phyloP scores from a whole-genome alignment of 108 stramenopile genomes.

The Cyclotella sp. region DNA sequence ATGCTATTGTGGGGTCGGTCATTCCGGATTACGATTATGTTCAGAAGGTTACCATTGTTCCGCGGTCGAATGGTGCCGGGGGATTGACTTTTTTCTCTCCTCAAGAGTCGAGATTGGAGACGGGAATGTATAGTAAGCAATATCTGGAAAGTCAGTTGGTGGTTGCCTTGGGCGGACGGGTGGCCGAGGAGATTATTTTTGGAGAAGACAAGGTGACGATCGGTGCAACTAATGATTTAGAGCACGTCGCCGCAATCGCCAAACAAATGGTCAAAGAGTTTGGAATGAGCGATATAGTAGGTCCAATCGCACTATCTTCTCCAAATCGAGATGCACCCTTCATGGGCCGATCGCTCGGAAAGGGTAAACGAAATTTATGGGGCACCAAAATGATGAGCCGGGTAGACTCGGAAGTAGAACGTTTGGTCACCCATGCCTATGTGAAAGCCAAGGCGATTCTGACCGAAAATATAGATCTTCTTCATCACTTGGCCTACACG shows the following conservation, averaged over 20 bases:
- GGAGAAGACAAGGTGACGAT: constrained; percentile 96
- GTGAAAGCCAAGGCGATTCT: constrained; percentile 88
- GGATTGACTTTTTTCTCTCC: constrained; percentile 96
- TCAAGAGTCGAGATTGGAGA: constrained; percentile 90
- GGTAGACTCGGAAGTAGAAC: constrained; percentile 92
- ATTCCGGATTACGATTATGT: constrained; percentile 93
- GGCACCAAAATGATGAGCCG: constrained; percentile 76
- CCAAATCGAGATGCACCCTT: constrained; percentile 69
- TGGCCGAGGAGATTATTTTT: constrained; percentile 97
- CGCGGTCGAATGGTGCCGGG: constrained; percentile 91
- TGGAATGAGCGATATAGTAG: constrained; percentile 95
- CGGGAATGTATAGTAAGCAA: constrained; percentile 91
- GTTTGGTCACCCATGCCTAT: constrained; percentile 93
- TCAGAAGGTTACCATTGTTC: constrained; percentile 98
- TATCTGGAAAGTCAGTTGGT: constrained; percentile 93
- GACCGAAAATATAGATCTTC: constrained; percentile 77
- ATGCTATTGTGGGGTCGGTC: constrained; percentile 93
- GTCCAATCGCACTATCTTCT: constrained; percentile 85
- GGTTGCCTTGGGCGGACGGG: constrained; percentile 96
- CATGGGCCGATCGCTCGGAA: constrained; percentile 76
- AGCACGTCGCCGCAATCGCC: constrained; percentile 93
- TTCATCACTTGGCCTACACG: constrained; percentile 81
- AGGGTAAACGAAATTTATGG: constrained; percentile 74
- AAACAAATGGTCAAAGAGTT: constrained; percentile 97
- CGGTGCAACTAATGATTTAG: constrained; percentile 97